Base-by-base conservation (phyloP, 768 basidiomycete genomes). In the Mycena leptocephala region DNA sequence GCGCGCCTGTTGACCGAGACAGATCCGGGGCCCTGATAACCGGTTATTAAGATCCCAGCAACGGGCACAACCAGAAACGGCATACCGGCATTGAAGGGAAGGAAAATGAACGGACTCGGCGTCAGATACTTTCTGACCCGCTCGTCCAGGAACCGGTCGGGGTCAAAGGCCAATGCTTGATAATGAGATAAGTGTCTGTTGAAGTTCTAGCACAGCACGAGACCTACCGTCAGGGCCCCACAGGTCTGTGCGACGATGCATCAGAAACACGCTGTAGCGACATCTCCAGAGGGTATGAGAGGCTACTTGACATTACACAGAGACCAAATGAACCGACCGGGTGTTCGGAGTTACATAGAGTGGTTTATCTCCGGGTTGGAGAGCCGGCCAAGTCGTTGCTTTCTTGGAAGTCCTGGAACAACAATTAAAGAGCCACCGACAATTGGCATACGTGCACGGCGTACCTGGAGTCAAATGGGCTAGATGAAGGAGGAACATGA, bases 51-150 rank as follows among this genome's bases (percentile, higher is more conserved):
- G n/a, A n/a, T n/a, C n/a, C n/a, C n/a, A n/a, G n/a, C n/a, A n/a
- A n/a, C n/a, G n/a, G n/a, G n/a, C 39, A 39, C 16, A 6, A 41
- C 8, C 4, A 41, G 6, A 3, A 16, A 63, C 13, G 2, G n/a
- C 65, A 85, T 85, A 35, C 85, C 85, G 1, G 85, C 85, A 55
- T 85, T 86, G 80, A 87, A 87, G n/a, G 85, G 87, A 9, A 89
- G 81, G 80, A 90, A 90, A 62, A 90, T 90, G 80, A 84, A 89
- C 0, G 88, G 88, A 53, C 88, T 87, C 83, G 83, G 81, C 2
- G 82, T 85, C 41, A 90, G 80, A 61, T 88, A 87, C 70, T 87
- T 86, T 18, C 81, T 75, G 5, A 87, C 85, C 61, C 43, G 81
- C 16, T 87, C 78, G 78, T 89, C 89, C 22, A 89, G 78, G 83